Conservation (phyloP, 208 protist genomes). For the Trypanosoma caninum region DNA sequence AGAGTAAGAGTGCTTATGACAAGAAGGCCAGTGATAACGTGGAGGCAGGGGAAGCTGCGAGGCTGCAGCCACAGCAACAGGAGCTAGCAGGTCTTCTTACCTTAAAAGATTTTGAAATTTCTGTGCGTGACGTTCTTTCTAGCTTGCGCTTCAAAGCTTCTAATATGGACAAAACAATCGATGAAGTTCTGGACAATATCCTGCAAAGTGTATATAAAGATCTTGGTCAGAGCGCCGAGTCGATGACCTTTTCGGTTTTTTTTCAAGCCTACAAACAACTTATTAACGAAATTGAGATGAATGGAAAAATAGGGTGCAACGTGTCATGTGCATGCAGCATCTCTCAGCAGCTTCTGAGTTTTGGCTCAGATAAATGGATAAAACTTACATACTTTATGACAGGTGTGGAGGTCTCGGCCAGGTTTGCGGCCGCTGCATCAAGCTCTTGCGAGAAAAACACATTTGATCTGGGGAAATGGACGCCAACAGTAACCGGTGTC, state of each 20-base stretch:
- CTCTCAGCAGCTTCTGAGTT: constrained; percentile 1
- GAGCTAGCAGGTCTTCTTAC: background rate
- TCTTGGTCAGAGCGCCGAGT: background rate
- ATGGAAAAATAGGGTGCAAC: background rate
- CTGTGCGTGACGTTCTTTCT: constrained; percentile 11
- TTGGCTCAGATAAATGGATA: constrained; percentile 20
- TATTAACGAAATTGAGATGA: background rate
- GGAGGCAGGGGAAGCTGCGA: background rate
- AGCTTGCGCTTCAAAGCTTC: background rate
- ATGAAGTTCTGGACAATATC: constrained; percentile 5
- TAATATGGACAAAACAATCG: background rate
- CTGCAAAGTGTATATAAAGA: background rate
- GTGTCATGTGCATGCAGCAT: background rate
- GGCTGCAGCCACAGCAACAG: background rate
- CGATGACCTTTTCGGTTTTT: constrained; percentile 4
- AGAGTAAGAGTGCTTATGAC: background rate
- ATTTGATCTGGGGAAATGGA: constrained; percentile 5
- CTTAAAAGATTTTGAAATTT: constrained; percentile 4
- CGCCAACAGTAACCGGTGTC: constrained; percentile 4
- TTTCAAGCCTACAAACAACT: constrained; percentile 10
- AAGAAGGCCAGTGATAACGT: background rate
- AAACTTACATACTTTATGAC: constrained; percentile 12
- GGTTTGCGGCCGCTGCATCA: background rate
- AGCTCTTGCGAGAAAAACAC: constrained; percentile 1
- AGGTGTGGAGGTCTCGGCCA: constrained; percentile 3